These are phyloP conservation scores for Myxozyma monticola DNA, from an alignment of 805 yeast species.

Conservation along the genomic window DNA sequence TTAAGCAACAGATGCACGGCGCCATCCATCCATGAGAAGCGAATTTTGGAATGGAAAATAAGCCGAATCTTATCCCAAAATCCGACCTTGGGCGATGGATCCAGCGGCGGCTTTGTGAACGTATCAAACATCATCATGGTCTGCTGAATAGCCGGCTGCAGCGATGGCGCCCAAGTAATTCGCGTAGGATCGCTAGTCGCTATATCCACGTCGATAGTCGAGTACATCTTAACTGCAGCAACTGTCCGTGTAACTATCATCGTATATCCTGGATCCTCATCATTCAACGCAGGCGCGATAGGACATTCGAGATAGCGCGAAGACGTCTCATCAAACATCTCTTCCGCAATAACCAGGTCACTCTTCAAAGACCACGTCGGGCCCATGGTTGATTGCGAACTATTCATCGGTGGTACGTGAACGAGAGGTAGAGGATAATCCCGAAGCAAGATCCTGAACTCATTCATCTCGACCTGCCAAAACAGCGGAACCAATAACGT, in stretches of 20 bases:
- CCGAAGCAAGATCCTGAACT: slow-evolving; percentile 67
- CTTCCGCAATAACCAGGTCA: slow-evolving; percentile 69
- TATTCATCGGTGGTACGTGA: slow-evolving; percentile 59
- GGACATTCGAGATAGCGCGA: slow-evolving; percentile 64
- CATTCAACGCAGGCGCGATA: slow-evolving; percentile 47
- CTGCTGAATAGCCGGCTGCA: slow-evolving; percentile 81
- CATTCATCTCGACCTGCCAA: slow-evolving; percentile 57
- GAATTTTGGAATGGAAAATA: slow-evolving; percentile 69
- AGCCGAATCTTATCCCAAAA: slow-evolving; percentile 89
- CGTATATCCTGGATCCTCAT: slow-evolving; percentile 42
- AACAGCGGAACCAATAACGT: slow-evolving; percentile 67
- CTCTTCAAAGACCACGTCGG: slow-evolving; percentile 51
- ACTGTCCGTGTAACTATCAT: slow-evolving; percentile 72
- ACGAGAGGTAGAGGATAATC: slow-evolving; percentile 86
- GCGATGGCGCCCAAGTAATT: slow-evolving; percentile 81
- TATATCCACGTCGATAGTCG: slow-evolving; percentile 58
- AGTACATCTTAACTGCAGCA: slow-evolving; percentile 69
- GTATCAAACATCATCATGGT: slow-evolving; percentile 74
- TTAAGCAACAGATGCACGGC: slow-evolving; percentile 41
- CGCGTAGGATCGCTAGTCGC: slow-evolving; percentile 59
- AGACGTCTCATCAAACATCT: slow-evolving; percentile 53
- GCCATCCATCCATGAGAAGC: slow-evolving; percentile 45
- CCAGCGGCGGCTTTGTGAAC: slow-evolving; percentile 86
- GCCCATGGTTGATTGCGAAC: slow-evolving; percentile 38
- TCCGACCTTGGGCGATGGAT: slow-evolving; percentile 81